Base-by-base conservation (phyloP, 441 rosid species). In the Gossypium trilobum region DNA sequence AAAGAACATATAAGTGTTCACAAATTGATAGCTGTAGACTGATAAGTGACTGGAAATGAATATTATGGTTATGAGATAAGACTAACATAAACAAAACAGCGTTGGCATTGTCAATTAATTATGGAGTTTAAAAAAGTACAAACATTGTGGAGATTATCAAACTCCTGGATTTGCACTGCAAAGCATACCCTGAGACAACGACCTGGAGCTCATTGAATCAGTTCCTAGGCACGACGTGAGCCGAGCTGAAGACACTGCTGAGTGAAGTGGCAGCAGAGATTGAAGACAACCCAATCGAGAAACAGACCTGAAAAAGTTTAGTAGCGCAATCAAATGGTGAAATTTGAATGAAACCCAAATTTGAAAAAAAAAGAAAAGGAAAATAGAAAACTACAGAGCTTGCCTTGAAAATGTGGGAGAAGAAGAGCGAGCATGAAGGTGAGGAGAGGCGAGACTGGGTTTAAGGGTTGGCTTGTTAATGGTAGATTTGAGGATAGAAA, bases 161-260 rank as follows among this genome's bases (percentile, higher is more conserved):
- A 90, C 97, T 80, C 97, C 95, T 79, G 94, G 97, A 77, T 88
- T 86, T 42, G 97, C 97, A 88, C 86, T 84, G 92, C 93, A 87
- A 69, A 91, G 86, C 97, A 88, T 91, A 90, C 96, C 95, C 96
- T 91, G 98, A 84, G 93, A 90, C 88, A 91, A 80, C 19, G 95
- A 91, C 84, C 92, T 85, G 10, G 93, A 88, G 70, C 83, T 83
- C 73, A 39, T 83, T 13, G 96, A 79, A 83, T 91, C 91, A 25
- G 84, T 72, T 75, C 97, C 90, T 0, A 93, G 96, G 80, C 97
- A 91, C 5, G 97, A 91, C 7, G 90, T 93, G 67, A 91, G 88
- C 79, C 93, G 84, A 73, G 98, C 93, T 0, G 96, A 85, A 50
- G 97, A 80, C 27, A 90, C 93, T 0, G 93, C 95, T 1, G 86